phyloP scores from a whole-genome alignment of 2,329 filamentous ascomycete species.

The Colletotrichum musicola region DNA sequence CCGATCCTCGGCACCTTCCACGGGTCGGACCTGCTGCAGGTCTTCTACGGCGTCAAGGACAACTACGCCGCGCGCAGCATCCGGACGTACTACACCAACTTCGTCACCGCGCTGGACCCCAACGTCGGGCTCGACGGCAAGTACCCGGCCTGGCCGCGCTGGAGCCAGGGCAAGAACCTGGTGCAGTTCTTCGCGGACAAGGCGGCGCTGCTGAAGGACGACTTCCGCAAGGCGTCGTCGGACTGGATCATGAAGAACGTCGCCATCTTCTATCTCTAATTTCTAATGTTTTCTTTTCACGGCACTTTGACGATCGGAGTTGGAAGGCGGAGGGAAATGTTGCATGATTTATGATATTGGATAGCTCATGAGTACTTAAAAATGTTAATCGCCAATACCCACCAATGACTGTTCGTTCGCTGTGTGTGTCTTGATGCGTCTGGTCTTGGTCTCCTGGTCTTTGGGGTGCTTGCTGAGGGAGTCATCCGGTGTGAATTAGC shows the following conservation, averaged over 20 bases:
- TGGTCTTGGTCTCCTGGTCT: too few species aligned
- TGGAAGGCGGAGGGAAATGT: not conserved
- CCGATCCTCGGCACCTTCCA: conserved; percentile 84
- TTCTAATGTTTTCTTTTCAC: not conserved
- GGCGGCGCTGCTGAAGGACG: conserved; percentile 51
- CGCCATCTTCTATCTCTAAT: conserved; percentile 15
- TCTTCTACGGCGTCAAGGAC: conserved; percentile 63
- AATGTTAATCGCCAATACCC: not conserved
- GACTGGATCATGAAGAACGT: conserved; percentile 42
- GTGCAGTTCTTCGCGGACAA: conserved; percentile 57
- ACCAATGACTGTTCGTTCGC: too few species aligned
- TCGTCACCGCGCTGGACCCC: conserved; percentile 78
- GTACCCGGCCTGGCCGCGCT: conserved; percentile 57
- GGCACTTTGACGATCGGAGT: not conserved
- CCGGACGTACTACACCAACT: conserved; percentile 77
- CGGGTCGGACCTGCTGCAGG: conserved; percentile 75
- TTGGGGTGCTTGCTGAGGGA: too few species aligned
- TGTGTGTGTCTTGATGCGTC: too few species aligned
- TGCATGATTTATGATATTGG: conserved; percentile 3
- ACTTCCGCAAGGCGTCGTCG: conserved; percentile 52
- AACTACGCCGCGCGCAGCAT: conserved; percentile 47
- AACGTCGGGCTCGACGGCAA: conserved; percentile 65
- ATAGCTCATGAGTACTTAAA: too few species aligned
- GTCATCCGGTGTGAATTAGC: not conserved
- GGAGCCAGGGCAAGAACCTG: conserved; percentile 62